Evolutionary conservation across 805 yeast species (phyloP), one percentile per base, ranked within the genome.

Genomic region (Schizosaccharomyces lindneri): DNA sequence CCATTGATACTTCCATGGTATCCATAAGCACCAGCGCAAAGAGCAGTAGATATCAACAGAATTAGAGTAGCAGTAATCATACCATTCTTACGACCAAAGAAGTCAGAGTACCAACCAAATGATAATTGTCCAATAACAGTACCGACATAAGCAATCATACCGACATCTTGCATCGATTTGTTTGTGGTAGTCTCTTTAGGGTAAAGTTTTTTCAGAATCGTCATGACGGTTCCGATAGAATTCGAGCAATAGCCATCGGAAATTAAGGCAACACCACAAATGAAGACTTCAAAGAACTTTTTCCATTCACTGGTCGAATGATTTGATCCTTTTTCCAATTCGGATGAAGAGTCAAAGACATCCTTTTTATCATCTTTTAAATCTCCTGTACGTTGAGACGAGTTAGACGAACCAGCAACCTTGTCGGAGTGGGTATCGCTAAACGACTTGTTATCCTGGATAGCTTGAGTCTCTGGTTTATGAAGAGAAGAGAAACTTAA

Each of bases 21-120:
- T 68, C 95, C 96, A 95, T 96, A 90, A 21, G 87, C 80, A 62
- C 87, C 95, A 5, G 95, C 79, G 70, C 85, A 79, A 63, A 90
- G 74, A 63, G 89, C 78, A 3, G 95, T 79, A 71, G 88, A 85
- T 17, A 87, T 55, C 63, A 88, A 85, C 67, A 89, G 77, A 70
- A 88, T 79, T 19, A 76, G 72, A 27, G 89, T 85, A 59, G 95
- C 87, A 57, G 78, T 72, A 65, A 89, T 68, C 95, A 90, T 88
- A 48, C 94, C 95, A 6, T 76, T 72, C 67, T 84, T 88, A 73
- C 97, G 81, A 24, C 90, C 84, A 67, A 81, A 75, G 68, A 82
- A 78, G 73, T 90, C 97, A 31, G 95, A 79, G 55, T 86, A 71
- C 67, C 80, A 81, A 57, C 97, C 97, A 71, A 90, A 89, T 0